phyloP scores from a whole-genome alignment of 1,284 basidiomycete species.

The Tylopilus orsonianus region DNA sequence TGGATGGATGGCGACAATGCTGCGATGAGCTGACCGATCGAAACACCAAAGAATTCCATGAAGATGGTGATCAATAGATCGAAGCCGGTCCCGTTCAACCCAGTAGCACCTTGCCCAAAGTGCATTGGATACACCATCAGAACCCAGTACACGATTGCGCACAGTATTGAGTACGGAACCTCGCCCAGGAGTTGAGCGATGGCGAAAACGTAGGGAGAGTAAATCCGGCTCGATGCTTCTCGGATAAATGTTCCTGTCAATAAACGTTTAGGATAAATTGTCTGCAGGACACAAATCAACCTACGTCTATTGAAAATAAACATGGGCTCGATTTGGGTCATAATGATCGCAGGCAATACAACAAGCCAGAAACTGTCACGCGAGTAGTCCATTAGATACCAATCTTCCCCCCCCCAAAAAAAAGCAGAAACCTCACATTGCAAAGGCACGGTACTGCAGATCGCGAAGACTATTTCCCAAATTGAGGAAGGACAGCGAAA shows the following conservation, averaged over 20 bases:
- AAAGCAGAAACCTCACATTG: slow-evolving; percentile 48
- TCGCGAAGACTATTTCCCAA: slow-evolving; percentile 65
- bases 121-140: slow-evolving; percentile 76
- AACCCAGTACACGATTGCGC: slow-evolving; percentile 76
- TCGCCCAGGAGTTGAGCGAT: slow-evolving; percentile 82
- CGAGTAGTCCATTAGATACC: slow-evolving; percentile 3
- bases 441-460: slow-evolving; percentile 85
- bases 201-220: slow-evolving; percentile 81
- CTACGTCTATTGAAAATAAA: slow-evolving; percentile 79
- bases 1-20: slow-evolving; percentile 74
- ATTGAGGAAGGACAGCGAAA: slow-evolving; percentile 84
- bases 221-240: slow-evolving; percentile 75
- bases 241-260: slow-evolving; percentile 58
- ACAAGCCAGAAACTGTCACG: slow-evolving; percentile 61
- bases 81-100: slow-evolving; percentile 70
- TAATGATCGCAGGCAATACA: slow-evolving; percentile 74
- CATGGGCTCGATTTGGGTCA: slow-evolving; percentile 81
- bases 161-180: slow-evolving; percentile 75
- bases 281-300: slow-evolving; percentile 17
- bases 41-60: slow-evolving; percentile 76
- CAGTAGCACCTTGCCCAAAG: slow-evolving; percentile 64
- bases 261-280: not conserved
- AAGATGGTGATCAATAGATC: slow-evolving; percentile 71
- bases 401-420: not conserved
- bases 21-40: slow-evolving; percentile 74